phyloP scores from a whole-genome alignment of 768 basidiomycete species.

The Punctularia strigosozonata region DNA sequence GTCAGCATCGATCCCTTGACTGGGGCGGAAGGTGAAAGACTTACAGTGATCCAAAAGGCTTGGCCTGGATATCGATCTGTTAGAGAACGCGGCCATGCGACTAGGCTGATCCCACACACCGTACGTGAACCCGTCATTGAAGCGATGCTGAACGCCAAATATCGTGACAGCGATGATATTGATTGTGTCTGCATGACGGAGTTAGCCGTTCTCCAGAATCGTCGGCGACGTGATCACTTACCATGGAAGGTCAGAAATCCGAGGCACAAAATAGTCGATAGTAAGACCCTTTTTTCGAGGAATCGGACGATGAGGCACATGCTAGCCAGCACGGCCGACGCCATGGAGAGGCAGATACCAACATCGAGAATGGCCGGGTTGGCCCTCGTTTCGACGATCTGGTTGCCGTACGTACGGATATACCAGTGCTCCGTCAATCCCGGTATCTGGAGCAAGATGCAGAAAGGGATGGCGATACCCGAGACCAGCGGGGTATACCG shows the following conservation, averaged over 20 bases:
- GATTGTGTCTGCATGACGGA: constrained; percentile 41
- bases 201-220: not conserved
- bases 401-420: constrained; percentile 36
- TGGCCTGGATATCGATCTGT: too few relatives aligned
- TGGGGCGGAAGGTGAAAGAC: constrained; percentile 8
- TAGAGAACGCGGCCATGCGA: too few relatives aligned
- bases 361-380: constrained; percentile 50
- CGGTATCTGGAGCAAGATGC: constrained; percentile 75
- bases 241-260: constrained; percentile 60
- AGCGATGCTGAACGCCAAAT: constrained; percentile 53
- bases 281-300: constrained; percentile 51
- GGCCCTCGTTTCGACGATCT: constrained; percentile 31
- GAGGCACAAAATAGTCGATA: constrained; percentile 55
- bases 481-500: constrained; percentile 56
- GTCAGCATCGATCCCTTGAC: constrained; percentile 10
- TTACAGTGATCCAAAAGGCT: constrained; percentile 57
- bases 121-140: constrained; percentile 58
- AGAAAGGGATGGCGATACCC: constrained; percentile 60
- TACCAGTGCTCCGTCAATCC: constrained; percentile 71
- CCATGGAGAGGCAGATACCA: constrained; percentile 57
- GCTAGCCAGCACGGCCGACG: constrained; percentile 58
- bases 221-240: constrained; percentile 27
- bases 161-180: constrained; percentile 45
- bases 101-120: too few relatives aligned
- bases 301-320: constrained; percentile 57